Base-by-base conservation (phyloP, 2,329 filamentous ascomycete genomes). In the Epichloe festucae region DNA sequence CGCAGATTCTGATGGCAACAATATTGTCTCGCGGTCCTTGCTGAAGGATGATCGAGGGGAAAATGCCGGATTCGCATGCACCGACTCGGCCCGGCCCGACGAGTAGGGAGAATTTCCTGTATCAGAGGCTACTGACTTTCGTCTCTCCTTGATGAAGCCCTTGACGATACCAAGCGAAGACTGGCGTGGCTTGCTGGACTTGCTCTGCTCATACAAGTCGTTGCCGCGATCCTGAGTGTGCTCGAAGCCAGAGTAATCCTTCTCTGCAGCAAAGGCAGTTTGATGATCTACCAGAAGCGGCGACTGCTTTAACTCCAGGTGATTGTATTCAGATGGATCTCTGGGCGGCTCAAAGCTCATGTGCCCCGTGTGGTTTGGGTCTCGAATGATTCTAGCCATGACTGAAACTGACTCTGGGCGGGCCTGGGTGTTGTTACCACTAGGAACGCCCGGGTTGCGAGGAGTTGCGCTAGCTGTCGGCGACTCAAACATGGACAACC, bases 381-480 rank as follows among this genome's bases (percentile, higher is more conserved):
- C 85, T 46, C 88, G 81, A 39, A 95, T 73, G 56, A 95, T 95
- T 49, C 84, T 81, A 47, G 90, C 87, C 17, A 86, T 93, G 11
- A 95, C 89, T 45, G 89, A 90, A n/a, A 95, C 81, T 0, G 88
- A 90, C 60, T 90, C 87, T 5, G 83, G 77, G 2, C 72, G 71
- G 5, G 75, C 73, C 15, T 71, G 68, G n/a, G 70, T 64, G 6
- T 65, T 57, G 50, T 62, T 67, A n/a, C 65, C 54, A 10, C 59
- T 55, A 8, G 52, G 41, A 3, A 63, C 59, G 4, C 51, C 47
- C 14, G 47, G 54, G 27, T 51, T 54, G 14, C 45, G 49, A 14
- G 61, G 56, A 11, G 53, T 35, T 21, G 40, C 62, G 46, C 67
- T 17, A 12, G 53, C 55, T 5, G 57, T 52, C 40, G 56, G 56